These are phyloP conservation scores for Pyrus hybrid DNA, from an alignment of 331 rosid species.

Conservation along the genomic window DNA sequence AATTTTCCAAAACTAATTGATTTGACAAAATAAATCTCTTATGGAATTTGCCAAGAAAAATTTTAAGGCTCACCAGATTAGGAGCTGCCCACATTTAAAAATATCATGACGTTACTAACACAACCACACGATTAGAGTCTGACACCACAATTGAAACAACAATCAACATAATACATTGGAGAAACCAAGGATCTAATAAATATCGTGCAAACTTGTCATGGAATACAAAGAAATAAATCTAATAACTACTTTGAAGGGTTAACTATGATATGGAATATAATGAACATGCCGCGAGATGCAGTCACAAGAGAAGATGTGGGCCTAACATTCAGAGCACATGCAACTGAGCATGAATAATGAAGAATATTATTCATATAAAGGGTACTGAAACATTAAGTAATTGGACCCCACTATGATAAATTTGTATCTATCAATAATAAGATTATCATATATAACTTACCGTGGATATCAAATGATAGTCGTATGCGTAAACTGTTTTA, in stretches of 20 bases:
- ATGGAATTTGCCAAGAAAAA: neutral
- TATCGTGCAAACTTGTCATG: neutral
- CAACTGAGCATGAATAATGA: neutral
- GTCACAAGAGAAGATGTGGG: neutral
- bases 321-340: neutral
- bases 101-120: neutral
- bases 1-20: neutral
- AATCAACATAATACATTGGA: neutral
- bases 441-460: constrained; percentile 33
- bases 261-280: neutral
- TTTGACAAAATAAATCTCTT: neutral
- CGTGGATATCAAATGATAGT: constrained; percentile 39
- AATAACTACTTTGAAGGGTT: neutral
- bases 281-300: neutral
- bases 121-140: neutral
- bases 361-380: neutral
- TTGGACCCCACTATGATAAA: neutral
- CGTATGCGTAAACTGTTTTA: constrained; percentile 52
- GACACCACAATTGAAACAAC: neutral
- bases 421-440: neutral
- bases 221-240: neutral
- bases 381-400: neutral
- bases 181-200: neutral
- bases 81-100: neutral
- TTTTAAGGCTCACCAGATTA: neutral